Conservation (phyloP, 1,284 basidiomycete species). For the Coriolopsis trogii region DNA sequence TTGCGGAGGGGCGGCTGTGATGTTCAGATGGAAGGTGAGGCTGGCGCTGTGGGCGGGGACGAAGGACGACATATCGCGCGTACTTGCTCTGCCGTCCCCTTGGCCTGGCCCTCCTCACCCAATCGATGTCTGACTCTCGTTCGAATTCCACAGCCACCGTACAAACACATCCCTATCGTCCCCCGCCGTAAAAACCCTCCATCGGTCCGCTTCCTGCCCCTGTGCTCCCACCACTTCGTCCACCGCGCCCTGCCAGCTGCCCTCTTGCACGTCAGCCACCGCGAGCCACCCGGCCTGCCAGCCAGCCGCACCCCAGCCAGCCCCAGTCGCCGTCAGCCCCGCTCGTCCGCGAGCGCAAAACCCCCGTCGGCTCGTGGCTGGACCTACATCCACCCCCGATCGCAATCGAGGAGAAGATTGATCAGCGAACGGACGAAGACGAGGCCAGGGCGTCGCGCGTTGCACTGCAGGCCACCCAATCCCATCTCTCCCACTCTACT, state of each 20-base stretch:
- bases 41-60: not conserved
- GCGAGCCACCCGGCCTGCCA: not conserved
- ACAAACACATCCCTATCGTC: conserved; percentile 3
- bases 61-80: not conserved
- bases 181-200: conserved; percentile 18
- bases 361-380: conserved; percentile 20
- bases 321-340: not conserved
- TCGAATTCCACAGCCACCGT: conserved; percentile 2
- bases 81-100: too few species aligned
- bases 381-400: conserved; percentile 27
- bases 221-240: too few species aligned
- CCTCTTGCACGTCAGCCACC: not conserved
- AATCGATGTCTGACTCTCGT: too few species aligned
- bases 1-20: not conserved
- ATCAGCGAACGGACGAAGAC: conserved; percentile 23
- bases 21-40: conserved; percentile 15
- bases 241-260: too few species aligned
- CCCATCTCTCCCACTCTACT: conserved; percentile 23
- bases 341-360: not conserved
- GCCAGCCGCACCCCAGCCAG: not conserved
- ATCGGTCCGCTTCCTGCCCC: not conserved
- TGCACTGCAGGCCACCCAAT: conserved; percentile 20
- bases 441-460: conserved; percentile 9
- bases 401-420: conserved; percentile 20
- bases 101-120: conserved; percentile 3